Percentiles rank a stretch among this genome's conserved stretches.
phyloP scores from a whole-genome alignment of 225 moss, liverwort and hornwort genomes.

The Physcomitrellopsis africana region DNA sequence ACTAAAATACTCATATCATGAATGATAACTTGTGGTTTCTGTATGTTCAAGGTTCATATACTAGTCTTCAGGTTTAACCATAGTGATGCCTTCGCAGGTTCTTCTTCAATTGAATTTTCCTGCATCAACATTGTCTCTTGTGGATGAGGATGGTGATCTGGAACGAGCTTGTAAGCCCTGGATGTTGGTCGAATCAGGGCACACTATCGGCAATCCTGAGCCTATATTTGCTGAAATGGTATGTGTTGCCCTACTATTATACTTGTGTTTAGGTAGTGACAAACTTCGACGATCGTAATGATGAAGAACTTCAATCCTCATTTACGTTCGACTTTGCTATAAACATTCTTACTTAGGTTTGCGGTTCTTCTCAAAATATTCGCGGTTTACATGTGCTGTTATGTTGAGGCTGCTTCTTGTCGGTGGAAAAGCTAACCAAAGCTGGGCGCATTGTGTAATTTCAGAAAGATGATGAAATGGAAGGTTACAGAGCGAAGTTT shows the following conservation, averaged over 20 bases:
- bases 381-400: background rate
- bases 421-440: background rate
- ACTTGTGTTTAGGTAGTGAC: background rate
- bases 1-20: background rate
- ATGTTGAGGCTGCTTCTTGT: background rate
- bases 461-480: conserved; percentile 87
- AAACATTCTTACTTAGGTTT: background rate
- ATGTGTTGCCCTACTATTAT: conserved; percentile 5
- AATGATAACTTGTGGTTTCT: background rate
- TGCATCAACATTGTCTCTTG: conserved; percentile 61
- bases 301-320: background rate
- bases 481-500: conserved; percentile 70
- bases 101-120: conserved; percentile 78
- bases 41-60: background rate
- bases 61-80: conserved; percentile 6
- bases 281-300: background rate
- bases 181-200: conserved; percentile 76
- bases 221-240: conserved; percentile 92
- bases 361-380: background rate
- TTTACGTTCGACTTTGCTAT: background rate
- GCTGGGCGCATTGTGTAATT: background rate
- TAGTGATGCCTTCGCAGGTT: conserved; percentile 49
- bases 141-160: conserved; percentile 72
- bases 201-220: conserved; percentile 78
- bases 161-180: conserved; percentile 77